A percentile compares a stretch with the other conserved stretches of the same genome.
Evolutionary conservation across 352 stramenopile species (phyloP).

Genomic region (Elongisporangium anandrum): DNA sequence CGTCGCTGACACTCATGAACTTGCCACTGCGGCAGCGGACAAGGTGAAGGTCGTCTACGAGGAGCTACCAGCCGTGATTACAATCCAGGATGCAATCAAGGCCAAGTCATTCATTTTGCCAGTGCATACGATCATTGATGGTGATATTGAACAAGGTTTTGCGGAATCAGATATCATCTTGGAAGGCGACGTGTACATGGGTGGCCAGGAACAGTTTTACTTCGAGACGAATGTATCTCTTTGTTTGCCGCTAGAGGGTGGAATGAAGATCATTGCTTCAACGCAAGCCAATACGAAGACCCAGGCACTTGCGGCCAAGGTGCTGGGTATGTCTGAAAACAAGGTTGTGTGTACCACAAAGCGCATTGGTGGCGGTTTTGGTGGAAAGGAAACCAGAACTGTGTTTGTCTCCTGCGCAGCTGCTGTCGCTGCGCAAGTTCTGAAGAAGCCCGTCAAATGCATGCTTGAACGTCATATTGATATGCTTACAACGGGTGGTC

Average conservation of each 20-base stretch:
- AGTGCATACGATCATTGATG: slow-evolving; percentile 79
- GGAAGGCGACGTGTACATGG: slow-evolving; percentile 87
- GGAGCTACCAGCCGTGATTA: slow-evolving; percentile 86
- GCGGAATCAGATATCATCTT: slow-evolving; percentile 67
- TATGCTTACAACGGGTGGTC: slow-evolving; percentile 91
- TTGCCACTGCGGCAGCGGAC: slow-evolving; percentile 70
- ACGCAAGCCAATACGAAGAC: slow-evolving; percentile 94
- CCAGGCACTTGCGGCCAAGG: slow-evolving; percentile 86
- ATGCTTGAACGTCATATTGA: slow-evolving; percentile 93
- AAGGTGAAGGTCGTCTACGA: slow-evolving; percentile 90
- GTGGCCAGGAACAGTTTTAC: slow-evolving; percentile 96
- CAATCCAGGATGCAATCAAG: slow-evolving; percentile 94
- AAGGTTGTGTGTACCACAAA: slow-evolving; percentile 93
- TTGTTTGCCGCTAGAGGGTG: slow-evolving; percentile 77
- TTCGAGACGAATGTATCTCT: slow-evolving; percentile 90
- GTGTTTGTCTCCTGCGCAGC: slow-evolving; percentile 90
- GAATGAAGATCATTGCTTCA: slow-evolving; percentile 86
- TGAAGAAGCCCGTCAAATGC: slow-evolving; percentile 88
- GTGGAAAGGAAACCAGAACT: slow-evolving; percentile 94
- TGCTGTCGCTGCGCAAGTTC: slow-evolving; percentile 87
- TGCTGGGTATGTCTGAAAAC: slow-evolving; percentile 86
- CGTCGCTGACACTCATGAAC: slow-evolving; percentile 75
- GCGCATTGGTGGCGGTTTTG: slow-evolving; percentile 95
- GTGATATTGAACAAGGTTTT: slow-evolving; percentile 75
- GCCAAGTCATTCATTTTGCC: slow-evolving; percentile 88